Base-by-base conservation (phyloP, 768 basidiomycete genomes). In the Podaxis sp. region DNA sequence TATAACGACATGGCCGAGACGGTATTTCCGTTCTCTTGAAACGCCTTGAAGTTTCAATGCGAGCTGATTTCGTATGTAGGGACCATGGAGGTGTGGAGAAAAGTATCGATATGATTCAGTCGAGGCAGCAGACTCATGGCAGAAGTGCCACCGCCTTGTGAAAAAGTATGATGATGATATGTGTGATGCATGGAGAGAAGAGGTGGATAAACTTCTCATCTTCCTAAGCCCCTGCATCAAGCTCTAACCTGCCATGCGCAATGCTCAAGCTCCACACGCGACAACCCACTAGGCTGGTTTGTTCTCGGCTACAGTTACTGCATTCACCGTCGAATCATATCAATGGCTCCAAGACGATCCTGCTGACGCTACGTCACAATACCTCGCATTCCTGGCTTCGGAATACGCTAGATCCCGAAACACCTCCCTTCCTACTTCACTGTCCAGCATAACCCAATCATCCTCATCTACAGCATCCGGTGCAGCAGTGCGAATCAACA, bases 301-400 rank as follows among this genome's bases (percentile, higher is more conserved):
- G 11, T 80, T 80, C 66, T 77, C 78, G 24, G 73, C 77, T 3
- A 74, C 73, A 1, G 69, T 77, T 13, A 76, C 74, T 2, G 70
- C 78, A 1, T 80, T 80, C 58, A 72, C 76, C 5, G 70, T 78
- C 17, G 73, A 77, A 56, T 76, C 73, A 15, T 75, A 77, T 60
- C 67, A 72, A 38, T 64, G 68, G 33, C 70, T 80, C 11, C 59
- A 71, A n/a, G 70, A 69, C 49, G 68, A 79, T 56, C 68, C 75
- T 1, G 57, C 62, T 28, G 70, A 72, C 7, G 64, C 64, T n/a
- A 71, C 70, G 9, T 66, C 65, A n/a, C 66, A 62, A 49, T 69
- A 75, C 56, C 66, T 79, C 24, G 59, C 44, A 2, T 61, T 56
- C 59, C 58, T 64, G 12, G 55, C 59, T 7, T 33, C 64, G 3